Conservation (phyloP, 2,329 filamentous ascomycete species). For the Sarocladium strictum region DNA sequence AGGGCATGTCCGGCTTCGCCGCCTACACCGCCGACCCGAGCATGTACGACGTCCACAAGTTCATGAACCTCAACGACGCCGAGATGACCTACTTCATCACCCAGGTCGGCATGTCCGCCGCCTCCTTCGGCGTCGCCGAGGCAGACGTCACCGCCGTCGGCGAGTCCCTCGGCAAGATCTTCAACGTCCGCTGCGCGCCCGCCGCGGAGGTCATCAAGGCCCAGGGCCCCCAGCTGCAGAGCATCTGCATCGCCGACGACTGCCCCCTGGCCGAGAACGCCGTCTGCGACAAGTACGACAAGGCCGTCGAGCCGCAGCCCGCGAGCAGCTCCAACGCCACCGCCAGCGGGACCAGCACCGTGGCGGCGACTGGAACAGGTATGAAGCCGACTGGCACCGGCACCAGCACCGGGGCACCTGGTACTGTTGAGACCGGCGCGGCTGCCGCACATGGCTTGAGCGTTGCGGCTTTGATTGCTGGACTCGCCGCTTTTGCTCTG, state of each 20-base stretch:
- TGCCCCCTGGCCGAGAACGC: conserved; percentile 42
- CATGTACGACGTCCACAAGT: conserved; percentile 51
- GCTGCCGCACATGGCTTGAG: conserved; percentile 20
- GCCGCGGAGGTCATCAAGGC: conserved; percentile 36
- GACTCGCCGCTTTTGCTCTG: conserved; percentile 22
- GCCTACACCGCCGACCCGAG: conserved; percentile 39
- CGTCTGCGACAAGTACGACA: conserved; percentile 39
- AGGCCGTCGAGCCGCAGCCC: conserved; percentile 16
- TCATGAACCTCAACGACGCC: conserved; percentile 48
- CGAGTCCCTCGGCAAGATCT: conserved; percentile 40
- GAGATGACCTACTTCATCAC: conserved; percentile 54
- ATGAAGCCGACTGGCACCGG: conserved; percentile 1
- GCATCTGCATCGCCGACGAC: conserved; percentile 45
- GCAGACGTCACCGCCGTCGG: conserved; percentile 45
- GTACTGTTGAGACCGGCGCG: conserved; percentile 16
- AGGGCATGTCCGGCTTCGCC: conserved; percentile 43
- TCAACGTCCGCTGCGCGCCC: conserved; percentile 46
- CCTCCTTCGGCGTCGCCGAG: conserved; percentile 52
- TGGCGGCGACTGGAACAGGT: conserved; percentile 11
- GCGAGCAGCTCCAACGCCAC: conserved; percentile 15
- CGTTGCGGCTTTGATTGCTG: conserved; percentile 18
- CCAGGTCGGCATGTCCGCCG: conserved; percentile 50
- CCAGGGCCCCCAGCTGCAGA: conserved; percentile 42
- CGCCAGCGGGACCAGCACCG: conserved; percentile 11
- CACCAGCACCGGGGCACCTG: not conserved